phyloP scores from a whole-genome alignment of 352 stramenopile species.

The Globisporangium cederbergense region DNA sequence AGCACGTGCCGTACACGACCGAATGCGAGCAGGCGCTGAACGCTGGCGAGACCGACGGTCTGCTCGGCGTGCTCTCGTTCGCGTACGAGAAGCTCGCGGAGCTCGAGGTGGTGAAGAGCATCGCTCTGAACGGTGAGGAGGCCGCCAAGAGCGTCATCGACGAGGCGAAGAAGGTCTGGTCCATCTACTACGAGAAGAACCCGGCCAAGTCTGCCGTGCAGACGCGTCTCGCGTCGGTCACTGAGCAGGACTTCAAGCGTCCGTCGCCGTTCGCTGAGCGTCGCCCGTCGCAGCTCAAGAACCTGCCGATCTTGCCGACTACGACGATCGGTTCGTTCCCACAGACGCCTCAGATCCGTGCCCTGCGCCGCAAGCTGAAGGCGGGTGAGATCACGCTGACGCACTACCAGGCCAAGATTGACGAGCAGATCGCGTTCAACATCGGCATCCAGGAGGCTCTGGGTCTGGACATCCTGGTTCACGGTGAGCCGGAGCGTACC shows the following conservation, averaged over 20 bases:
- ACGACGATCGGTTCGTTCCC: constrained; percentile 95
- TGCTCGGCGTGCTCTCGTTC: constrained; percentile 82
- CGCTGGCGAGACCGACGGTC: constrained; percentile 59
- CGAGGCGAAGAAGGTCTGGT: constrained; percentile 59
- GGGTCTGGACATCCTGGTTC: constrained; percentile 92
- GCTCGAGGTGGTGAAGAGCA: constrained; percentile 78
- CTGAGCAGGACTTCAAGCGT: constrained; percentile 77
- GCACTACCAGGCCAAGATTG: constrained; percentile 84
- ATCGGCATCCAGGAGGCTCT: constrained; percentile 91
- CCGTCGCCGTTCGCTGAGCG: constrained; percentile 76
- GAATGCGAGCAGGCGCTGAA: constrained; percentile 75
- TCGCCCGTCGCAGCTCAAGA: constrained; percentile 62
- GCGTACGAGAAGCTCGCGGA: constrained; percentile 90
- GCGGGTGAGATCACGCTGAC: constrained; percentile 66
- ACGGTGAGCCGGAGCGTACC: constrained; percentile 91
- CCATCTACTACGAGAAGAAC: constrained; percentile 83
- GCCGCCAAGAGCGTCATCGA: constrained; percentile 46
- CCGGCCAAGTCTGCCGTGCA: constrained; percentile 64
- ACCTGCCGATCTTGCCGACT: constrained; percentile 81
- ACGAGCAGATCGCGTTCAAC: constrained; percentile 90
- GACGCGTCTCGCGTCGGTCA: constrained; percentile 54
- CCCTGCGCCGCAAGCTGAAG: constrained; percentile 79
- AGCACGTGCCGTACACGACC: constrained; percentile 89
- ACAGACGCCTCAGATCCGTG: constrained; percentile 89
- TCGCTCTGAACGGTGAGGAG: constrained; percentile 56